Evolutionary conservation across 1,284 basidiomycete genomes (phyloP).

Genomic region (Boletus holoroseus): DNA sequence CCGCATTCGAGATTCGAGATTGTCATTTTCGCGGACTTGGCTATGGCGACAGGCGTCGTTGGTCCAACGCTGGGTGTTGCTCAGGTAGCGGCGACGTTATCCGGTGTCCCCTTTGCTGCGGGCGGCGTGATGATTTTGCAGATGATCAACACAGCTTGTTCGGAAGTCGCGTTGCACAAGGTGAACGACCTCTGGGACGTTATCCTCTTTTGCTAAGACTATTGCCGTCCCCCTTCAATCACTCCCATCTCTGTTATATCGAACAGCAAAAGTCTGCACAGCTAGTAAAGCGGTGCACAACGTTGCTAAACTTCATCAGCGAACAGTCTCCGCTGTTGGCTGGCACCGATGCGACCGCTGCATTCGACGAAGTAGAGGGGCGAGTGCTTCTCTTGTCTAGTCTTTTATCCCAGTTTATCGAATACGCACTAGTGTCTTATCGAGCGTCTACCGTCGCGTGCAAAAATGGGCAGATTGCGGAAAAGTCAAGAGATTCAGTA

Average conservation of each 20-base stretch:
- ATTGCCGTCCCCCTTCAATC: not conserved
- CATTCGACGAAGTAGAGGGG: slow-evolving; percentile 43
- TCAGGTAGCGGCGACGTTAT: slow-evolving; percentile 39
- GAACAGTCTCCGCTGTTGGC: slow-evolving; percentile 37
- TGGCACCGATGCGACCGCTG: slow-evolving; percentile 37
- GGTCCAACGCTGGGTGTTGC: slow-evolving; percentile 30
- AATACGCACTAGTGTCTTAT: slow-evolving; percentile 34
- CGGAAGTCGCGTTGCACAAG: slow-evolving; percentile 43
- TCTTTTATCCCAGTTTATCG: not conserved
- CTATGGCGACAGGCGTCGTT: slow-evolving; percentile 29
- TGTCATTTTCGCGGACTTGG: not conserved
- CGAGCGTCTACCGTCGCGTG: slow-evolving; percentile 35
- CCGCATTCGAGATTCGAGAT: slow-evolving; percentile 3
- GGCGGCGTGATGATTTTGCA: slow-evolving; percentile 38
- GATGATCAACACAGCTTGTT: slow-evolving; percentile 40
- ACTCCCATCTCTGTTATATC: not conserved
- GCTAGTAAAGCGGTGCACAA: slow-evolving; percentile 39
- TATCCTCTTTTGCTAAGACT: slow-evolving; percentile 5
- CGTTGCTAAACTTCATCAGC: slow-evolving; percentile 35
- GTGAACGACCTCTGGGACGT: slow-evolving; percentile 25
- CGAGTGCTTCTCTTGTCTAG: slow-evolving; percentile 24
- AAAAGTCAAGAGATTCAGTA: slow-evolving; percentile 37
- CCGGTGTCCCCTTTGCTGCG: slow-evolving; percentile 42
- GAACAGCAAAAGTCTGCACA: slow-evolving; percentile 39
- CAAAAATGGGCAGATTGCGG: slow-evolving; percentile 37